Percentiles rank a stretch among this genome's conserved stretches.
Conservation (phyloP, 75 land plant species). For the Cunninghamia lanceolata region DNA sequence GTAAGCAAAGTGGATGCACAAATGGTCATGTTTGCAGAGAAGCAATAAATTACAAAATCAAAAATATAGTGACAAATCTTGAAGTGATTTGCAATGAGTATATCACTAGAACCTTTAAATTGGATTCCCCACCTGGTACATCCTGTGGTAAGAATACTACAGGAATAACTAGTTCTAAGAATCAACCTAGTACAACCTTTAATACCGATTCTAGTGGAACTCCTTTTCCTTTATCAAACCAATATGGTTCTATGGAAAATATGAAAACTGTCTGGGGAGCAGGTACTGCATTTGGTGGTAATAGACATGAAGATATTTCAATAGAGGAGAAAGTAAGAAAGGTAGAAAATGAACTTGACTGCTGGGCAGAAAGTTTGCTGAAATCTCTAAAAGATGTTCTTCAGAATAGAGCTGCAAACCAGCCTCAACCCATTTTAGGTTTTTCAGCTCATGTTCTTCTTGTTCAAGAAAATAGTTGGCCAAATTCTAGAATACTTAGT, state of each 20-base stretch:
- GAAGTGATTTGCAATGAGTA: not conserved
- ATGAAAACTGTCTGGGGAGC: not conserved
- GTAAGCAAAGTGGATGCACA: not conserved
- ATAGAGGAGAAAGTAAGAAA: not conserved
- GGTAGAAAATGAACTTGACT: slow-evolving; percentile 6
- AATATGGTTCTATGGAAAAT: not conserved
- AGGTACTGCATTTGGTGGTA: slow-evolving; percentile 8
- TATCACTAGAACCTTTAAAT: not conserved
- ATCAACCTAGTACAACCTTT: not conserved
- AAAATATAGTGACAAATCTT: not conserved
- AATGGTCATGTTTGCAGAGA: slow-evolving; percentile 1
- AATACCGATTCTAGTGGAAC: not conserved
- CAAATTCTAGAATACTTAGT: slow-evolving; percentile 21
- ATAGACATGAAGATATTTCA: not conserved
- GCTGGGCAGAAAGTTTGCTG: not conserved
- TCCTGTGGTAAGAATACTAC: not conserved
- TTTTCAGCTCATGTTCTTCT: slow-evolving; percentile 6
- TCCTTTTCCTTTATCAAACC: not conserved
- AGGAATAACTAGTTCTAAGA: not conserved
- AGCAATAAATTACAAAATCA: not conserved
- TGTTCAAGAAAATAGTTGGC: slow-evolving; percentile 5
- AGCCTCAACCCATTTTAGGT: not conserved
- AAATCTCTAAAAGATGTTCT: slow-evolving; percentile 2
- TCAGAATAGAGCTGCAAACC: not conserved
- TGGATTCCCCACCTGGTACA: not conserved